Evolutionary conservation across 768 basidiomycete genomes (phyloP), one percentile per base, ranked within the genome.

Genomic region (Auriscalpium orientale): DNA sequence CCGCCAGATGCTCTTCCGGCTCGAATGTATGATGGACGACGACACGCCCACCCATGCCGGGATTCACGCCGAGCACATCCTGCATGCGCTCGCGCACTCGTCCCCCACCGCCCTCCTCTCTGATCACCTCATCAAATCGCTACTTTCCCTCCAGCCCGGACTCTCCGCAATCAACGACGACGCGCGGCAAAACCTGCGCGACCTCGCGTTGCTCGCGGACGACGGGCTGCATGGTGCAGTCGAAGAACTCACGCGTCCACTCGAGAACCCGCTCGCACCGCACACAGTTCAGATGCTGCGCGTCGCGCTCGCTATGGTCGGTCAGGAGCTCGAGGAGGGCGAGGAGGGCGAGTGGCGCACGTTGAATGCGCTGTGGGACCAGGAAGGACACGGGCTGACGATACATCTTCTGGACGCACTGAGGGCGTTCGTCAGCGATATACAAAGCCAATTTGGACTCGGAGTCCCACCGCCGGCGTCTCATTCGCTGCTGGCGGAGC

Each of bases 21-120:
- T 91, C 21, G 82, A 81, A 60, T 87, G 86, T 72, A 87, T 88
- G 67, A 81, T 79, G n/a, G 76, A 76, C 49, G 81, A 82, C 53
- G 80, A 82, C 47, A 72, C 78, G 11, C 89, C 87, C 0, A 76
- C 79, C 28, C 80, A 78, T 60, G 80, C 84, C 0, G 82, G 82
- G 2, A 77, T 84, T 35, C 75, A 87, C 44, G 85, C 84, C 0
- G 89, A 91, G 70, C 79, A 83, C 37, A 77, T 90, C 28, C 73
- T 91, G 2, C 70, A 77, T 38, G 77, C 81, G 44, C 76, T 90
- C 28, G 76, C 81, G 0, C 76, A 77, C 46, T 28, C 28, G 1
- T 78, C 84, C 45, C 87, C 89, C 8, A 74, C 67, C 13, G 77
- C 82, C 16, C 74, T 88, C 59, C 74, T 89, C 8, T 77, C 75